phyloP scores from a whole-genome alignment of 495 filamentous ascomycete genomes.

The Daldinia caldariorum region DNA sequence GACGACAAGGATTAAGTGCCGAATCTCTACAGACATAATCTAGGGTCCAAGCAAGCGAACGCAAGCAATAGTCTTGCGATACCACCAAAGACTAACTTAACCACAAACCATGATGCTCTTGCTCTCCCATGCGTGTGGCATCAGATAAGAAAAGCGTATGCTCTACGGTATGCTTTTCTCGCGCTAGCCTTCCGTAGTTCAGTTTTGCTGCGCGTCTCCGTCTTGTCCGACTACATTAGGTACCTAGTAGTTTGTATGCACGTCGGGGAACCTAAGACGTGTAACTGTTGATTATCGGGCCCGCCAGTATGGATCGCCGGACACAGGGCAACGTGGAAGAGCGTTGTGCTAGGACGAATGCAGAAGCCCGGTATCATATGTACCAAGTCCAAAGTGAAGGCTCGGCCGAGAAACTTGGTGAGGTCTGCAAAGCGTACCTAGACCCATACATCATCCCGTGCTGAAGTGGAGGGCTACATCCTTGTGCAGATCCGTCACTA shows the following conservation, averaged over 20 bases:
- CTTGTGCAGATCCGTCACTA: slow-evolving; percentile 32
- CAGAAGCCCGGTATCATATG: slow-evolving; percentile 23
- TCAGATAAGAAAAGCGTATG: slow-evolving; percentile 13
- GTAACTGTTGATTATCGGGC: slow-evolving; percentile 17
- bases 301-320: slow-evolving; percentile 31
- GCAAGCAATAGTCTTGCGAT: not conserved
- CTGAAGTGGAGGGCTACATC: slow-evolving; percentile 28
- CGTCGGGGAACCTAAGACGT: slow-evolving; percentile 14
- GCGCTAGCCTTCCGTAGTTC: slow-evolving; percentile 28
- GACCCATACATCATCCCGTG: slow-evolving; percentile 25
- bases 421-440: slow-evolving; percentile 14
- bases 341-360: slow-evolving; percentile 18
- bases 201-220: slow-evolving; percentile 29
- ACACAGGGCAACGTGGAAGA: slow-evolving; percentile 32
- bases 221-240: slow-evolving; percentile 14
- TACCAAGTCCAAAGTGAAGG: slow-evolving; percentile 13
- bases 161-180: slow-evolving; percentile 16
- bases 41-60: slow-evolving; percentile 7
- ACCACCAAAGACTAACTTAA: not conserved
- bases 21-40: slow-evolving; percentile 25
- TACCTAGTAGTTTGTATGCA: slow-evolving; percentile 17
- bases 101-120: slow-evolving; percentile 19
- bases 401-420: slow-evolving; percentile 26
- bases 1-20: slow-evolving; percentile 10
- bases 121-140: slow-evolving; percentile 13